A percentile compares a stretch with the other conserved stretches of the same genome.
Evolutionary conservation across 805 yeast species (phyloP).

Genomic region (Candida coquimbonensis): DNA sequence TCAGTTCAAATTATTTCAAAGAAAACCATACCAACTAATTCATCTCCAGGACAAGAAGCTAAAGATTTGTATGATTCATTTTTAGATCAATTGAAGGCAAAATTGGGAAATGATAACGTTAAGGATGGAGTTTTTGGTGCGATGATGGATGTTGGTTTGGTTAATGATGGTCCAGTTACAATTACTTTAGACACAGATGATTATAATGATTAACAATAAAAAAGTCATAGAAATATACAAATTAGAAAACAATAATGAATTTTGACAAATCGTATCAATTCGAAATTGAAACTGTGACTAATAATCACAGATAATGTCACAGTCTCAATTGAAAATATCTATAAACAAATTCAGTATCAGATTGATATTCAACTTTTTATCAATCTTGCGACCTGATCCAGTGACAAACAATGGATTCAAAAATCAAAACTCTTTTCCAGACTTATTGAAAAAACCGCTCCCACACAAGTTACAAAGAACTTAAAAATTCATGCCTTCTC

Average conservation of each 20-base stretch:
- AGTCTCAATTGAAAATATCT: too few species aligned
- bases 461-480: too few species aligned
- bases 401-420: too few species aligned
- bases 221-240: not conserved
- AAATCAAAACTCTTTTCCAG: too few species aligned
- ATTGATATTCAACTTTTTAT: too few species aligned
- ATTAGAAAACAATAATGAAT: not conserved
- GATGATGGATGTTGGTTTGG: conserved; percentile 89
- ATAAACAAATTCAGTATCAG: too few species aligned
- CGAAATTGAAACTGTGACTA: too few species aligned
- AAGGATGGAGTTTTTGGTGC: conserved; percentile 92
- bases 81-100: conserved; percentile 36
- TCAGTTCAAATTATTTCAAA: not conserved
- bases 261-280: not conserved
- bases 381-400: too few species aligned
- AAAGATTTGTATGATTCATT: conserved; percentile 41
- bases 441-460: too few species aligned
- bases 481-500: too few species aligned
- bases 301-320: too few species aligned
- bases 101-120: conserved; percentile 59
- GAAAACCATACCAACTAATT: conserved; percentile 36
- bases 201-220: conserved; percentile 1
- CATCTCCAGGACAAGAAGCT: conserved; percentile 63
- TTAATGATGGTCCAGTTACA: conserved; percentile 93
- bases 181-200: conserved; percentile 63